Conservation (phyloP, 306 rosid genomes). For the Corylus avellana region DNA sequence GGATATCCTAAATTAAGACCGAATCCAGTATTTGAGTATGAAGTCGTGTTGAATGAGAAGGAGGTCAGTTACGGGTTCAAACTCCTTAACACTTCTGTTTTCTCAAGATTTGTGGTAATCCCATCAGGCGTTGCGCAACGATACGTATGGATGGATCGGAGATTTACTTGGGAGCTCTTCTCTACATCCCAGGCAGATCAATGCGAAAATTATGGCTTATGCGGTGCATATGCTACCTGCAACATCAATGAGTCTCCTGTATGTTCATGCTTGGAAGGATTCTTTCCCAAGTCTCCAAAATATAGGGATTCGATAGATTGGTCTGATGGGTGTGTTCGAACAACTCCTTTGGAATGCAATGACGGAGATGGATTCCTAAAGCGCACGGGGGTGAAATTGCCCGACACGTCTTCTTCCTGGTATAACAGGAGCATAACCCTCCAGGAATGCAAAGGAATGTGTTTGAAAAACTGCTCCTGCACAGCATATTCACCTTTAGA, state of each 20-base stretch:
- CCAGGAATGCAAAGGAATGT: too few species aligned
- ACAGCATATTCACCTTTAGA: too few species aligned
- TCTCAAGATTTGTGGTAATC: slow-evolving; percentile 21
- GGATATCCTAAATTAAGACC: neutral
- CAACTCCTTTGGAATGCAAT: slow-evolving; percentile 33
- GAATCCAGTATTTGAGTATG: neutral
- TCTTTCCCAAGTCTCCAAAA: neutral
- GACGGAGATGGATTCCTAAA: neutral
- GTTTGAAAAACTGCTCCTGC: too few species aligned
- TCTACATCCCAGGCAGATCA: neutral
- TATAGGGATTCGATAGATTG: slow-evolving; percentile 9
- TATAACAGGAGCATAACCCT: too few species aligned
- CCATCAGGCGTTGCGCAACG: slow-evolving; percentile 19
- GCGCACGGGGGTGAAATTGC: too few species aligned
- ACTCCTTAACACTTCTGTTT: neutral
- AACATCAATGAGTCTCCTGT: neutral
- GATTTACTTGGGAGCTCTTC: slow-evolving; percentile 18
- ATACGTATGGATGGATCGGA: slow-evolving; percentile 16
- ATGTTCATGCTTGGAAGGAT: slow-evolving; percentile 35
- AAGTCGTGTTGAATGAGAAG: neutral
- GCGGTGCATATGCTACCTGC: slow-evolving; percentile 32
- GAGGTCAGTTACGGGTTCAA: slow-evolving; percentile 19
- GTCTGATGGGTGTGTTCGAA: slow-evolving; percentile 31
- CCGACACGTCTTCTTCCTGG: too few species aligned
- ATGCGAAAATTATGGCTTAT: slow-evolving; percentile 32